Evolutionary conservation across 73 alveolate genomes (phyloP).

Genomic region (Paramecium pentaurelia): DNA sequence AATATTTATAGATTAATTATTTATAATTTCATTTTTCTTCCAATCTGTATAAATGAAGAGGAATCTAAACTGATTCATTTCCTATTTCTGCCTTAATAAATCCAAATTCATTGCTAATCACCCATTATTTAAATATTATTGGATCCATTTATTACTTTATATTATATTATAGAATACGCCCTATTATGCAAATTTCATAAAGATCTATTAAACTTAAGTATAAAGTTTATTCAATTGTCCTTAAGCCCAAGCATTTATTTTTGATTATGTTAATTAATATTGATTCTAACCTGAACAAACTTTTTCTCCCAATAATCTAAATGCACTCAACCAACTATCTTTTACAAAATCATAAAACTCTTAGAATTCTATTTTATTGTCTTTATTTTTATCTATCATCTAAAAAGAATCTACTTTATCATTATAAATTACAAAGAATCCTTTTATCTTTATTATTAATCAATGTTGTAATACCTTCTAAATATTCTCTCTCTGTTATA

Average conservation of each 20-base stretch:
- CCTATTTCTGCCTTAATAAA: neutral
- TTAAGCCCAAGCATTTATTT: conserved; percentile 24
- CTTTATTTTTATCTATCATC: neutral
- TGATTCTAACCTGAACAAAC: neutral
- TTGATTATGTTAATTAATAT: conserved; percentile 5
- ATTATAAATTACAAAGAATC: neutral
- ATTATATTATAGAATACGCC: neutral
- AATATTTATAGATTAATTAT: neutral
- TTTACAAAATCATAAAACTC: neutral
- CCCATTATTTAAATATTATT: neutral
- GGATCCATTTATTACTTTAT: neutral
- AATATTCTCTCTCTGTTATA: neutral
- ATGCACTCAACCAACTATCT: conserved; percentile 28
- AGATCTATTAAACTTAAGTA: neutral
- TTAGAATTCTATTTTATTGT: neutral
- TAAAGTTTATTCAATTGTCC: neutral
- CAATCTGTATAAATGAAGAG: conserved; percentile 1
- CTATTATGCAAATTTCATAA: neutral
- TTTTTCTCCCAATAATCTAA: conserved; percentile 8
- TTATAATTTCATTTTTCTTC: neutral
- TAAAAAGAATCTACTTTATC: neutral
- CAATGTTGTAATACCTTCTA: neutral
- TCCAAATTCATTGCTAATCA: neutral
- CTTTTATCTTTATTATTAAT: conserved; percentile 12
- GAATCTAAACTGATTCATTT: neutral